Evolutionary conservation across 805 yeast genomes (phyloP).

Genomic region (Kodamaea jinghongensis): DNA sequence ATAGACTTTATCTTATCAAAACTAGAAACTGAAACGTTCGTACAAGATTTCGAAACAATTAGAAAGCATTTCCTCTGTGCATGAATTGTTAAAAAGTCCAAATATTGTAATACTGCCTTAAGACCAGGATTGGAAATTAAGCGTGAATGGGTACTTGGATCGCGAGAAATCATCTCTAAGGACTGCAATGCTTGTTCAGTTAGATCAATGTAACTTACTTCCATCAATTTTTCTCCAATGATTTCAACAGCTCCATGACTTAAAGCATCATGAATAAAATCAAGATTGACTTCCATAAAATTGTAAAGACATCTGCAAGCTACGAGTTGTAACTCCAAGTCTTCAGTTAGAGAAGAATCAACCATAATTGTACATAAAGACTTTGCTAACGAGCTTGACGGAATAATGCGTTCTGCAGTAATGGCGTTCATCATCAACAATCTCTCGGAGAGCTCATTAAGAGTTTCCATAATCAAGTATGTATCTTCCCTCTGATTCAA

Average conservation of each 20-base stretch:
- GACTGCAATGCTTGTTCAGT: slow-evolving; percentile 89
- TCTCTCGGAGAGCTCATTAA: slow-evolving; percentile 62
- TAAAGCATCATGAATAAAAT: slow-evolving; percentile 60
- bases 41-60: slow-evolving; percentile 70
- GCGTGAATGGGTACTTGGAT: slow-evolving; percentile 45
- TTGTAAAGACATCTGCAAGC: slow-evolving; percentile 84
- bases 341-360: slow-evolving; percentile 56
- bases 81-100: slow-evolving; percentile 87
- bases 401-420: slow-evolving; percentile 60
- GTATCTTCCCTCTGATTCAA: slow-evolving; percentile 52
- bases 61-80: slow-evolving; percentile 80
- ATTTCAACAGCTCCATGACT: slow-evolving; percentile 63
- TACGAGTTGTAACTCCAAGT: slow-evolving; percentile 76
- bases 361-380: slow-evolving; percentile 57
- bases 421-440: slow-evolving; percentile 67
- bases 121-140: slow-evolving; percentile 62
- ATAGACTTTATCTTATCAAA: slow-evolving; percentile 52
- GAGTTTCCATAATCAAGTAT: slow-evolving; percentile 57
- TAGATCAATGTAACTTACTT: slow-evolving; percentile 80
- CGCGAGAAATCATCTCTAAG: slow-evolving; percentile 61
- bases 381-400: slow-evolving; percentile 53
- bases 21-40: slow-evolving; percentile 42
- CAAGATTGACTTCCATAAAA: slow-evolving; percentile 69
- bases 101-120: slow-evolving; percentile 60
- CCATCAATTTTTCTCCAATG: slow-evolving; percentile 62